Evolutionary conservation across 2,329 filamentous ascomycete genomes (phyloP).

Genomic region (Xylariaceae sp.): DNA sequence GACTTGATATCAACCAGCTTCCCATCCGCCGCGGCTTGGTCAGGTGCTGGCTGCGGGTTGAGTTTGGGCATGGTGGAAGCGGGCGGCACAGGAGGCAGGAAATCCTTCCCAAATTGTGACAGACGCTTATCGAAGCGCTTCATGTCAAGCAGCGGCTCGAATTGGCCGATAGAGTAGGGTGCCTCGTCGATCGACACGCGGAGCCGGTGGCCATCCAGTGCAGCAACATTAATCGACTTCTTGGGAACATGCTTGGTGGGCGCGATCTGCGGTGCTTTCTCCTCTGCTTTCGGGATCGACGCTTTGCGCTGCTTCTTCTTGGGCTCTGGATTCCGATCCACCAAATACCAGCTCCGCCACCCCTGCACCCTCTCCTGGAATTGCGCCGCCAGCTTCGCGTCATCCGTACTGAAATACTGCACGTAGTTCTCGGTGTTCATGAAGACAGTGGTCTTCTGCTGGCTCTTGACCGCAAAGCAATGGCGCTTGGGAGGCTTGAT

Average conservation of each 20-base stretch:
- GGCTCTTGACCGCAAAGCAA: constrained; percentile 85
- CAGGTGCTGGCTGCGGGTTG: too few relatives aligned
- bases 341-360: constrained; percentile 91
- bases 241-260: constrained; percentile 19
- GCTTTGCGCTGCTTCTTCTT: constrained; percentile 22
- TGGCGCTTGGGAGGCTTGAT: constrained; percentile 78
- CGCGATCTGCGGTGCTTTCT: constrained; percentile 23
- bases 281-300: constrained; percentile 20
- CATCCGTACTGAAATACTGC: constrained; percentile 83
- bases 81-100: constrained; percentile 22
- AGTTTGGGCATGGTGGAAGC: constrained; percentile 18
- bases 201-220: constrained; percentile 27
- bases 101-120: constrained; percentile 41
- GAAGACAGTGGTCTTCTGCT: constrained; percentile 82
- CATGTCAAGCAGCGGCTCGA: constrained; percentile 60
- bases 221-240: constrained; percentile 24
- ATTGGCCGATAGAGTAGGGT: constrained; percentile 58
- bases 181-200: constrained; percentile 39
- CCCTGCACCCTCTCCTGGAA: constrained; percentile 67
- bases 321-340: constrained; percentile 50
- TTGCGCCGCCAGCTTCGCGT: constrained; percentile 54
- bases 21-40: constrained; percentile 11
- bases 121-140: constrained; percentile 47
- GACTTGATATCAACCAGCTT: constrained; percentile 22
- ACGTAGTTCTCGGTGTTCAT: constrained; percentile 77